Percentiles rank a stretch among this genome's conserved stretches.
phyloP scores from a whole-genome alignment of 192 early-diverging fungal genomes.

The Pilaira anomala region DNA sequence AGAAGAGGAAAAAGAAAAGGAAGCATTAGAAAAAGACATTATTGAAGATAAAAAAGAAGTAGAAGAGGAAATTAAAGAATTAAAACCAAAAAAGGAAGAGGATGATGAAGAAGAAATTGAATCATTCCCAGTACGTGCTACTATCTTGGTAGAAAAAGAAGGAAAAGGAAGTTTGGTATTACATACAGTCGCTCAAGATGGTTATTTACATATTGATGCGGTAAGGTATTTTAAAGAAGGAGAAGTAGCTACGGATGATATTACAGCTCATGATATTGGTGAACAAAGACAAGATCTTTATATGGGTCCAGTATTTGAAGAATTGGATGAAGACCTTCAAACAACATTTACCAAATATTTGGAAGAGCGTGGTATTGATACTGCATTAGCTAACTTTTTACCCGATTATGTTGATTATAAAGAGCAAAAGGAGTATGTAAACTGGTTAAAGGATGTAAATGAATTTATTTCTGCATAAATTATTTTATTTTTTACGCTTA shows the following conservation, averaged over 20 bases:
- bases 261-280: conserved; percentile 59
- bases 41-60: not conserved
- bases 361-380: conserved; percentile 84
- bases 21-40: conserved; percentile 22
- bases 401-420: conserved; percentile 89
- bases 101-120: conserved; percentile 55
- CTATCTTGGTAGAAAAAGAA: conserved; percentile 75
- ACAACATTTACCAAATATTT: conserved; percentile 67
- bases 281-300: conserved; percentile 78
- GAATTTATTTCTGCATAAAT: conserved; percentile 66
- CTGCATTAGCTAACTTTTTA: conserved; percentile 80
- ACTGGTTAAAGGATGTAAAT: conserved; percentile 82
- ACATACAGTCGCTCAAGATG: conserved; percentile 74
- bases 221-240: conserved; percentile 63
- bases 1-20: conserved; percentile 50
- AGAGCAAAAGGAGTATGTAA: conserved; percentile 91
- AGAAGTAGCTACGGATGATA: conserved; percentile 14
- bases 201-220: conserved; percentile 76
- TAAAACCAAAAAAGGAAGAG: conserved; percentile 41
- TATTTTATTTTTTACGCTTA: not conserved
- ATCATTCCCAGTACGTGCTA: conserved; percentile 68
- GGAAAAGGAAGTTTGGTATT: conserved; percentile 72
- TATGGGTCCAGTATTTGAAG: conserved; percentile 83
- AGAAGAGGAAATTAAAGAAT: not conserved
- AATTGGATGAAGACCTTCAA: conserved; percentile 80